Percentiles rank a stretch among this genome's conserved stretches.
Evolutionary conservation across 2,329 filamentous ascomycete species (phyloP).

Genomic region (Fusarium sp.): DNA sequence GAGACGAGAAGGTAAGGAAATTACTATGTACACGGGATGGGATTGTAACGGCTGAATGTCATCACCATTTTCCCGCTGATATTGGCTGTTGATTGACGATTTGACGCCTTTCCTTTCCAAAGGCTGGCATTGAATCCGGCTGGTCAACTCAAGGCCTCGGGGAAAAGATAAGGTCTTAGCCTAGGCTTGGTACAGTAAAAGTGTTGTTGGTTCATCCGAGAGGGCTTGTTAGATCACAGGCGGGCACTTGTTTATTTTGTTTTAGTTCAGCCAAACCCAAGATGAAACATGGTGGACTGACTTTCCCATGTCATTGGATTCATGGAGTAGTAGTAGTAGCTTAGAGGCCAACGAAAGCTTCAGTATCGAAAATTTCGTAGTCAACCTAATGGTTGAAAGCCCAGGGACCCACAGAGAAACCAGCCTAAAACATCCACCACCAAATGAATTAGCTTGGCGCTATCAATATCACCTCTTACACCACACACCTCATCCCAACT

Average conservation of each 20-base stretch:
- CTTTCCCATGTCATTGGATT: background rate
- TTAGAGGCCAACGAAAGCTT: background rate
- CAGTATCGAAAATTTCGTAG: background rate
- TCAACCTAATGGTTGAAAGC: slow-evolving; percentile 8
- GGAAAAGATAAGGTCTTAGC: slow-evolving; percentile 11
- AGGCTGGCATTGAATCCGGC: slow-evolving; percentile 3
- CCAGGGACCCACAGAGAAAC: slow-evolving; percentile 21
- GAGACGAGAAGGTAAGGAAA: slow-evolving; percentile 20
- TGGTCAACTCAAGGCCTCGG: slow-evolving; percentile 8
- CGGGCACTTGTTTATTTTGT: slow-evolving; percentile 10
- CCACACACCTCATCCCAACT: background rate
- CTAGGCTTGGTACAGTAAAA: background rate
- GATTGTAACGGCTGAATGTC: slow-evolving; percentile 15
- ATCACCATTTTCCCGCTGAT: background rate
- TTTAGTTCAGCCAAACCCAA: slow-evolving; percentile 9
- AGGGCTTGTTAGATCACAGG: background rate
- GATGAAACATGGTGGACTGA: slow-evolving; percentile 17
- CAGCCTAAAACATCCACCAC: slow-evolving; percentile 28
- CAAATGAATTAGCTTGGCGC: slow-evolving; percentile 27
- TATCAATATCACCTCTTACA: slow-evolving; percentile 27
- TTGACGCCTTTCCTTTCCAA: slow-evolving; percentile 6
- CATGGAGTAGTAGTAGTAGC: background rate
- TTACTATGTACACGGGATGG: slow-evolving; percentile 16
- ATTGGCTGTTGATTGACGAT: background rate
- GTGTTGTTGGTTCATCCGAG: background rate